Evolutionary conservation across 2,329 filamentous ascomycete genomes (phyloP), one percentile per base, ranked within the genome.

Genomic region (Metarhizium sp.): DNA sequence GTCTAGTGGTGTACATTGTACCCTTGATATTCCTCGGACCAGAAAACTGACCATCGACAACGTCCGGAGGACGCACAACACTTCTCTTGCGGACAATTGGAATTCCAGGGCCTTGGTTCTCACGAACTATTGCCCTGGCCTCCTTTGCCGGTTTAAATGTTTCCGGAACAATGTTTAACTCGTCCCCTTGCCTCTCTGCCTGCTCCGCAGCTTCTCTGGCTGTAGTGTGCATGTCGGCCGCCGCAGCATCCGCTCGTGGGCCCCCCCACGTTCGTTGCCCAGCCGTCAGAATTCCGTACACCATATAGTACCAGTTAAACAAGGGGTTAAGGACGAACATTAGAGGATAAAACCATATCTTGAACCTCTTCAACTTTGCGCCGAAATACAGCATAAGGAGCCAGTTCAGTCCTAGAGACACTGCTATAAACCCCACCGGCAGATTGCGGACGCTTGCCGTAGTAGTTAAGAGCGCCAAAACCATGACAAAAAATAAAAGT

Each of bases 281-380:
- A 34, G 92, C 91, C 0, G 92, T 96, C 71, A 95, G 94, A 62
- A 96, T 95, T 48, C 91, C 92, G 69, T 96, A 96, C 2, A 96
- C 87, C 88, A 96, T 96, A 74, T 97, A 97, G 57, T 90, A 82
- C 92, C 92, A 97, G 72, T 97, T 97, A 78, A 96, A 92, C 67
- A 97, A 95, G 0, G 94, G 92, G 66, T 96, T 97, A 59, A 96
- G 71, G 50, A 96, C 73, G 68, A 96, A 97, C 91, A 97, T 96
- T 59, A 97, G 64, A 0, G 92, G 92, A 67, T 97, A 97, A 6
- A 97, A 77, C 86, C 90, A 92, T 59, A 95, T 88, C 76, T 99
- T 97, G 76, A 87, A 96, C 11, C 94, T 82, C 58, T 86, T 85
- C 51, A 97, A 80, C 71, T 90, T 91, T 55, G 86, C 81, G 29